A percentile compares a stretch with the other conserved stretches of the same genome.
These are phyloP conservation scores for Ogataea chonburiensis DNA, from an alignment of 805 yeast species.

Conservation along the genomic window DNA sequence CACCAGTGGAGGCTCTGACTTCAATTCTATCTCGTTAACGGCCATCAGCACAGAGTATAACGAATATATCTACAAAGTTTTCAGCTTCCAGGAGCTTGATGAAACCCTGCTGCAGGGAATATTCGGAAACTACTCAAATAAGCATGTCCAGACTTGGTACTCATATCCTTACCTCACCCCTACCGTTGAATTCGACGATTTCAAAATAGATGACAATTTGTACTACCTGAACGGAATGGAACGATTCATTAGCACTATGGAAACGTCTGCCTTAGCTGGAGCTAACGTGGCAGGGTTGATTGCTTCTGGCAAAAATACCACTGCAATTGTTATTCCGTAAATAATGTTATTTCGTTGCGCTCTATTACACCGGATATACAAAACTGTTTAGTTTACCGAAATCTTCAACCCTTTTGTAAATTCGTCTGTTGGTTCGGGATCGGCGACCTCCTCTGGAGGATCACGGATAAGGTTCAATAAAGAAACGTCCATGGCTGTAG, in stretches of 20 bases:
- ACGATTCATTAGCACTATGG: conserved; percentile 50
- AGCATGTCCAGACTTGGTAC: conserved; percentile 40
- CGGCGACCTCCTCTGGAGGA: conserved; percentile 1
- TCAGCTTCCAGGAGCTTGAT: conserved; percentile 30
- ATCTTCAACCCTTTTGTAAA: conserved; percentile 15
- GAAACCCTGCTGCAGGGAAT: conserved; percentile 19
- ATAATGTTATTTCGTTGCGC: conserved; percentile 5
- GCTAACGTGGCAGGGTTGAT: conserved; percentile 48
- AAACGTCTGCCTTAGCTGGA: conserved; percentile 48
- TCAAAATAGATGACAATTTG: conserved; percentile 21
- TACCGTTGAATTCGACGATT: conserved; percentile 23
- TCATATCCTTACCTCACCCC: conserved; percentile 45
- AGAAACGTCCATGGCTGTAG: conserved; percentile 5
- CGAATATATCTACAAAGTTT: conserved; percentile 43
- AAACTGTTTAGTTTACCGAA: conserved; percentile 5
- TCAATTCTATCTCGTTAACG: conserved; percentile 36
- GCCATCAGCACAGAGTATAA: conserved; percentile 27
- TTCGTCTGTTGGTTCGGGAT: conserved; percentile 6
- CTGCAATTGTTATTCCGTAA: conserved; percentile 23
- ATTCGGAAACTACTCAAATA: conserved; percentile 28
- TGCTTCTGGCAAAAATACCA: conserved; percentile 29
- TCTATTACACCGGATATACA: conserved; percentile 6
- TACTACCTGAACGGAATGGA: conserved; percentile 49
- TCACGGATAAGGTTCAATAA: conserved; percentile 3
- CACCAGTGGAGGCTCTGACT: conserved; percentile 29